A percentile compares a stretch with the other conserved stretches of the same genome.
These are phyloP conservation scores for Penicillium steckii DNA, from an alignment of 495 filamentous ascomycete genomes.

Conservation along the genomic window DNA sequence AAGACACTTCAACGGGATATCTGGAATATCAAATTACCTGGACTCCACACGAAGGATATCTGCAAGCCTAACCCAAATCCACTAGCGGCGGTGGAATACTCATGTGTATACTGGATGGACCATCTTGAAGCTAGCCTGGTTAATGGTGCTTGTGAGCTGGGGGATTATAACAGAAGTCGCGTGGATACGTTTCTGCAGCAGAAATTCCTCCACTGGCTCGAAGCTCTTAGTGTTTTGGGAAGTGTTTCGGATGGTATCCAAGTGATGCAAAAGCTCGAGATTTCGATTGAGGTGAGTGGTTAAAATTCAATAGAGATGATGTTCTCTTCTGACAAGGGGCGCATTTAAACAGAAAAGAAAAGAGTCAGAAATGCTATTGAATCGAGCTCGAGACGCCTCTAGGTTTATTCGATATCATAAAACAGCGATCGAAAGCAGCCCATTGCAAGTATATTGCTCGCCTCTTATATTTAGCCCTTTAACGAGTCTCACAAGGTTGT, in stretches of 20 bases:
- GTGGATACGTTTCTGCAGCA: slow-evolving; percentile 22
- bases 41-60: slow-evolving; percentile 1
- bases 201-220: slow-evolving; percentile 36
- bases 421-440: slow-evolving; percentile 23
- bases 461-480: slow-evolving; percentile 31
- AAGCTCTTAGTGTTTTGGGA: slow-evolving; percentile 30
- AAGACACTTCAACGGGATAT: slow-evolving; percentile 20
- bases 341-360: background rate
- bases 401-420: slow-evolving; percentile 28
- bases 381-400: slow-evolving; percentile 27
- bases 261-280: slow-evolving; percentile 11
- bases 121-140: slow-evolving; percentile 17
- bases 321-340: background rate
- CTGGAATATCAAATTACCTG: slow-evolving; percentile 3
- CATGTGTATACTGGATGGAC: slow-evolving; percentile 41
- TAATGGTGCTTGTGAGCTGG: background rate
- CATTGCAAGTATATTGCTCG: slow-evolving; percentile 30
- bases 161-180: slow-evolving; percentile 2
- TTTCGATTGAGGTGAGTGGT: slow-evolving; percentile 8
- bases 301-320: background rate
- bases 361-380: background rate
- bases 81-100: slow-evolving; percentile 22
- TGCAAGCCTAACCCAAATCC: slow-evolving; percentile 6
- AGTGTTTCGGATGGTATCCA: slow-evolving; percentile 25
- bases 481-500: slow-evolving; percentile 19